These are phyloP conservation scores for Mantamonas sphyraenae DNA, from an alignment of 78 protist species.

Conservation along the genomic window DNA sequence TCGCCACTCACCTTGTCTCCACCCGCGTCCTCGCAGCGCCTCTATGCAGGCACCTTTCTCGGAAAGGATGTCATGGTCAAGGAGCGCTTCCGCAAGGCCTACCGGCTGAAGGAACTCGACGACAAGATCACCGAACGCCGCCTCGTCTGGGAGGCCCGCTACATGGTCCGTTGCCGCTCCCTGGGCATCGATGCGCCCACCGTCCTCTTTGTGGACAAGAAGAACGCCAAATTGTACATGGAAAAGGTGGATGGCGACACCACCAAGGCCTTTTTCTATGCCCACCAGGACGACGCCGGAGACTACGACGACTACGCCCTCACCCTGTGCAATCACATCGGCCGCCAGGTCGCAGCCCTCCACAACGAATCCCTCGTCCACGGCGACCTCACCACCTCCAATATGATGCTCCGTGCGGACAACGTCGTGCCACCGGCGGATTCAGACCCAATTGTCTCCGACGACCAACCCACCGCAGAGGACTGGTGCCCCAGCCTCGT, in stretches of 20 bases:
- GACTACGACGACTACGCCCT: background rate
- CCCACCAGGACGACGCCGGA: background rate
- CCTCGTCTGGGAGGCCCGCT: background rate
- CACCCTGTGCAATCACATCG: slow-evolving; percentile 19
- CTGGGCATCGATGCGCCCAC: background rate
- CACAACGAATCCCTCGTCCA: slow-evolving; percentile 61
- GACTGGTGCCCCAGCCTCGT: too few species aligned
- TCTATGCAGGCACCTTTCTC: background rate
- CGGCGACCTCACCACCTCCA: slow-evolving; percentile 86
- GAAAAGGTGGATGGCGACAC: slow-evolving; percentile 6
- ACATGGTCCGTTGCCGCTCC: background rate
- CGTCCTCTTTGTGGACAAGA: background rate
- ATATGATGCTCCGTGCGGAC: slow-evolving; percentile 26
- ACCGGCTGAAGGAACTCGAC: slow-evolving; percentile 2
- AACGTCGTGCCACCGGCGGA: too few species aligned
- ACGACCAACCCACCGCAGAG: too few species aligned
- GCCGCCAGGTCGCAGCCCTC: slow-evolving; percentile 39
- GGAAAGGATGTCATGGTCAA: background rate
- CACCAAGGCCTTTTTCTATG: background rate
- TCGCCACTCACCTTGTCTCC: too few species aligned
- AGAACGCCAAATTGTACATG: slow-evolving; percentile 5
- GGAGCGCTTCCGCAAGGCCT: slow-evolving; percentile 14
- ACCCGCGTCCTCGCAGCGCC: too few species aligned
- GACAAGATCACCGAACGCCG: background rate
- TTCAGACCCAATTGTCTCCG: too few species aligned